Percentiles rank a stretch among this genome's conserved stretches.
These are phyloP conservation scores for Leccinum rimulosum DNA, from an alignment of 768 basidiomycete species.

Conservation along the genomic window DNA sequence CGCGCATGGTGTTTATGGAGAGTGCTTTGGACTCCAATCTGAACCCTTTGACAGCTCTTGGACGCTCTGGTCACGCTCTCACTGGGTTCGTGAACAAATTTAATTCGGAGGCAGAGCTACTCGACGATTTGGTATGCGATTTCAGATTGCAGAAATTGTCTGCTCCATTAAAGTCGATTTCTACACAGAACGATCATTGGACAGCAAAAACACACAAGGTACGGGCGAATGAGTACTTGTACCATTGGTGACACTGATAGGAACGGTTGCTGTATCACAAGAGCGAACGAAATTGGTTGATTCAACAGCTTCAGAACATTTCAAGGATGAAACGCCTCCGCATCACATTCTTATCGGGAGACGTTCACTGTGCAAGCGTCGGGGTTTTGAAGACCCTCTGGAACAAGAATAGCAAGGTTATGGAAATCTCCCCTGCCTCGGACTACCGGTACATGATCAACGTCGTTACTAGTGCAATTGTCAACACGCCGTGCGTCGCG, in stretches of 20 bases:
- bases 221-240: neutral
- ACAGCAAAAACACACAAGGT: conserved; percentile 81
- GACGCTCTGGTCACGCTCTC: conserved; percentile 64
- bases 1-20: conserved; percentile 90
- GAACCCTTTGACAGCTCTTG: conserved; percentile 81
- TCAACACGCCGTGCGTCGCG: conserved; percentile 83
- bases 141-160: conserved; percentile 25
- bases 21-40: conserved; percentile 72
- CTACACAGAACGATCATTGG: conserved; percentile 86
- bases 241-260: neutral
- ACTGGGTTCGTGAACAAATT: conserved; percentile 87
- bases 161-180: conserved; percentile 43
- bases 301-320: conserved; percentile 74
- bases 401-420: conserved; percentile 40
- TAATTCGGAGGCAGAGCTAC: conserved; percentile 87
- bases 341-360: conserved; percentile 86
- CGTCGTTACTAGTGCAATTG: conserved; percentile 87
- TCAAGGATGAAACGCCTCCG: conserved; percentile 62
- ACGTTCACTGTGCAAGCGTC: conserved; percentile 91
- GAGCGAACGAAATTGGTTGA: conserved; percentile 89
- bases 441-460: conserved; percentile 94
- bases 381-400: conserved; percentile 71
- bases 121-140: conserved; percentile 78
- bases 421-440: conserved; percentile 42
- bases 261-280: conserved; percentile 32